phyloP scores from a whole-genome alignment of 2,329 filamentous ascomycete species.

The Cadophora sp. region DNA sequence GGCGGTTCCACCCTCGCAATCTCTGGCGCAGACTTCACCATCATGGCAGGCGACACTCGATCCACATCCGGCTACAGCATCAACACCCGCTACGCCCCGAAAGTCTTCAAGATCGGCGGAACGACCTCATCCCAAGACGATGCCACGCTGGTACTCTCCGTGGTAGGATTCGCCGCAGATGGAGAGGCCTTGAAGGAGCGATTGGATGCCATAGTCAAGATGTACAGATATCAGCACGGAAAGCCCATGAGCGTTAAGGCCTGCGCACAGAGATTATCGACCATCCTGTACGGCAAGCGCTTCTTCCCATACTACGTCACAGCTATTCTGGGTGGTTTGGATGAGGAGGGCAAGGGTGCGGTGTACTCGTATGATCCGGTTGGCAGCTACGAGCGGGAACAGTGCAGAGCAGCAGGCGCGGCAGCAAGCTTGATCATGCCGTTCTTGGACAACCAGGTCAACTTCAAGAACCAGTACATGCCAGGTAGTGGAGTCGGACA shows the following conservation, averaged over 20 bases:
- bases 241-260: constrained; percentile 95
- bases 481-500: constrained; percentile 86
- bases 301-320: constrained; percentile 99
- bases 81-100: constrained; percentile 94
- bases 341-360: constrained; percentile 92
- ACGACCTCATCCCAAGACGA: constrained; percentile 85
- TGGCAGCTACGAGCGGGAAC: constrained; percentile 95
- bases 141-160: constrained; percentile 86
- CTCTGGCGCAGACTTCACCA: constrained; percentile 90
- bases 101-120: constrained; percentile 97
- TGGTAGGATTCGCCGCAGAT: constrained; percentile 95
- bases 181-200: constrained; percentile 93
- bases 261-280: constrained; percentile 92
- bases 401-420: constrained; percentile 91
- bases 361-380: constrained; percentile 98
- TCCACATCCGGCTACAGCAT: constrained; percentile 97
- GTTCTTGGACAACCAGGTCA: constrained; percentile 99
- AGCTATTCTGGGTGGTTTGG: constrained; percentile 90
- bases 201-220: constrained; percentile 93
- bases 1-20: constrained; percentile 96
- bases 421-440: constrained; percentile 97
- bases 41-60: constrained; percentile 96
- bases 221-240: constrained; percentile 98
- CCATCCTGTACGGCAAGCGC: constrained; percentile 95
- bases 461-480: constrained; percentile 98